Conservation (phyloP, 768 basidiomycete species). For the Xerocomellus intermedius region DNA sequence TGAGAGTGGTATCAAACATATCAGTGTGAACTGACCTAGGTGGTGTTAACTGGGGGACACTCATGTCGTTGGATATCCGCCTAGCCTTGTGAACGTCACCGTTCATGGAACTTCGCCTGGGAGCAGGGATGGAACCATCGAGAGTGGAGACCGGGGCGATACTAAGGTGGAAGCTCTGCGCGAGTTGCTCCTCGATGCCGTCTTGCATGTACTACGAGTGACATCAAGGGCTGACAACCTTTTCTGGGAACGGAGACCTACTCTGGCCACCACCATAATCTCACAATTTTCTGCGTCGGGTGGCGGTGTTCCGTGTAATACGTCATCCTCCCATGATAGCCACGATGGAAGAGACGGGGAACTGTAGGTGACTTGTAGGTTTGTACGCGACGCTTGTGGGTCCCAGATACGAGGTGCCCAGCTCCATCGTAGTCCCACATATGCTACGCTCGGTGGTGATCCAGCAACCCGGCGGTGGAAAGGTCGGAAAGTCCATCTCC, state of each 20-base stretch:
- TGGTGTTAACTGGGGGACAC: slow-evolving; percentile 32
- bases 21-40: slow-evolving; percentile 25
- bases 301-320: slow-evolving; percentile 77
- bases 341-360: slow-evolving; percentile 83
- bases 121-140: slow-evolving; percentile 42
- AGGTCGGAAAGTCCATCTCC: slow-evolving; percentile 83
- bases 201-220: slow-evolving; percentile 55
- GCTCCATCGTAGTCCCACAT: slow-evolving; percentile 75
- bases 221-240: slow-evolving; percentile 10
- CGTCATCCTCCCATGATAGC: slow-evolving; percentile 85
- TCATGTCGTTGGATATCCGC: slow-evolving; percentile 42
- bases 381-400: slow-evolving; percentile 84
- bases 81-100: slow-evolving; percentile 42
- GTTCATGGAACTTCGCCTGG: slow-evolving; percentile 48
- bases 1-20: slow-evolving; percentile 4
- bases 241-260: slow-evolving; percentile 35
- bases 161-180: slow-evolving; percentile 65
- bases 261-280: slow-evolving; percentile 74
- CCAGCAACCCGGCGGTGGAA: slow-evolving; percentile 89
- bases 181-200: slow-evolving; percentile 66
- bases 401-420: slow-evolving; percentile 98
- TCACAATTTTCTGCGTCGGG: slow-evolving; percentile 73
- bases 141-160: slow-evolving; percentile 66
- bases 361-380: slow-evolving; percentile 73
- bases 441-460: slow-evolving; percentile 76